Base-by-base conservation (phyloP, 2,329 filamentous ascomycete genomes). In the Whalleya microplaca region DNA sequence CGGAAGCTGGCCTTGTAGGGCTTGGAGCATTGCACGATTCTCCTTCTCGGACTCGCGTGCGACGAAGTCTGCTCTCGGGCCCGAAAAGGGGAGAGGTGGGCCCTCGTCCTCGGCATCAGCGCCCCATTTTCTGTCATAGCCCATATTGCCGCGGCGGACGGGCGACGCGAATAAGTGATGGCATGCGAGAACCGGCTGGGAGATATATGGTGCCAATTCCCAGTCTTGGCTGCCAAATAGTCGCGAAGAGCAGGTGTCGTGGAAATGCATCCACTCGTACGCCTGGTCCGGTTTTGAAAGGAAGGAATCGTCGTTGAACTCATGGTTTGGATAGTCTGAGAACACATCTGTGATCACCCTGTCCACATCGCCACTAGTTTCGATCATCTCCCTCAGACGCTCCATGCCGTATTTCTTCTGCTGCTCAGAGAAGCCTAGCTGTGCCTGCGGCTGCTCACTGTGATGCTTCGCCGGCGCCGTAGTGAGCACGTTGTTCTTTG, bases 221-320 rank as follows among this genome's bases (percentile, higher is more conserved):
- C 95, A 99, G 53, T 96, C 93, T 71, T 97, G 94, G 56, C 84
- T 87, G n/a, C 85, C 78, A 70, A 88, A 96, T 1, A 98, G 82
- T 41, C 88, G 86, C 0, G 88, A 87, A 21, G 91, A 92, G 61
- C 96, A 87, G 0, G 80, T 79, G 67, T 98, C 95, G 73, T 97
- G 91, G 74, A 99, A 98, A 72, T 96, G 82, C 53, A 99, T 84
- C 95, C 95, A 99, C 69, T 97, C 94, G 72, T 96, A 96, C 0
- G 91, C 91, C 71, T 60, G 54, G 27, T 70, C 63, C 2, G 96
- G 96, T 70, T 99, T 99, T 32, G 88, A 90, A 29, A 99, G 85
- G 64, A 91, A 89, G 0, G 88, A 89, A 73, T 99, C 95, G 71
- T 99, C 95, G 76, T 97, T 96, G 74, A 90, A 99, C 19, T 92